Base-by-base conservation (phyloP, 2,329 filamentous ascomycete genomes). In the Hawksworthiomyces lignivorus region DNA sequence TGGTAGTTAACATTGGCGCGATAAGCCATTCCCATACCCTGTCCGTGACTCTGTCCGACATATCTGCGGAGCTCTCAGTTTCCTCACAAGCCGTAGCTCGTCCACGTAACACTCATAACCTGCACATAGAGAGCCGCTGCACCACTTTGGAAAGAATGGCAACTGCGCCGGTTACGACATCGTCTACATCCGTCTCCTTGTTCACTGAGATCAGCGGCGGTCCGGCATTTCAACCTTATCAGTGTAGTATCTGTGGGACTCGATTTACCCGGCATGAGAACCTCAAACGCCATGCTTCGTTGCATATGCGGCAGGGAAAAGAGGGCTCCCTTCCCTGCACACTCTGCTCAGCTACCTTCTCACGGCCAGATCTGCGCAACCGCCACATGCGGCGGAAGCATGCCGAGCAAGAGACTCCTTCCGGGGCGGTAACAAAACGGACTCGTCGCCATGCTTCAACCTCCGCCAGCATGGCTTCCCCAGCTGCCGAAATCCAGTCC, bases 381-480 rank as follows among this genome's bases (percentile, higher is more conserved):
- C 60, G 63, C 0, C 65, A 68, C 45, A 61, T 67, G 54, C 66
- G 59, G 46, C 55, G 60, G 15, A 67, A 67, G 44, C 63, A 67
- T 41, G 54, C 56, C 3, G 57, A 59, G 9, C 47, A 51, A 14
- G 43, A 43, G 9, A 10, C n/a, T 19, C 20, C 39, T 12, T 20
- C 20, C 7, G 22, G 38, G 38, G 19, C 38, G n/a, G 12, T 12
- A 8, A 26, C 24, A 26, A 8, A 26, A 28, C 30, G 17, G 21
- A 28, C 7, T 21, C 30, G 12, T 15, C 15, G 10, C 14, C 22
- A 14, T n/a, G n/a, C 22, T 3, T 7, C 7, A 7, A 26, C 12
- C 34, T 36, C 33, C 20, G 18, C 21, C 33, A 18, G 30, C 15
- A 32, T 5, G 7, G 30, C 14, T 8, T 35, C 39, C 15, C 12